These are phyloP conservation scores for Neurospora sp. DNA, from an alignment of 495 filamentous ascomycete genomes.

Conservation along the genomic window DNA sequence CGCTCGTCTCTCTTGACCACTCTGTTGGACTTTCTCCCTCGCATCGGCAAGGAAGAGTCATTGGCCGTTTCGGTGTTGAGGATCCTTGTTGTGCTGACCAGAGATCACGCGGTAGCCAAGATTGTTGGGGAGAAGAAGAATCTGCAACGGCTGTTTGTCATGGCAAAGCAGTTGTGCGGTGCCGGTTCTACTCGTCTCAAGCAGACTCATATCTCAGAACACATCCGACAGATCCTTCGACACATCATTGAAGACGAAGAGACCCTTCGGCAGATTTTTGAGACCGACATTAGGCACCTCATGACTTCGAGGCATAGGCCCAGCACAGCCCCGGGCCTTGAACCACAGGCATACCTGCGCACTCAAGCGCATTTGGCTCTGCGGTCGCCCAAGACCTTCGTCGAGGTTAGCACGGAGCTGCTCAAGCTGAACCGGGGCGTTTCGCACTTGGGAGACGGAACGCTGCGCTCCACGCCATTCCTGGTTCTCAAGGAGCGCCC, in stretches of 20 bases:
- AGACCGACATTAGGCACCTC: conserved; percentile 71
- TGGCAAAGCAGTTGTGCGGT: conserved; percentile 83
- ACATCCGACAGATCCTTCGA: conserved; percentile 77
- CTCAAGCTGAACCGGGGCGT: conserved; percentile 60
- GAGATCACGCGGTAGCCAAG: conserved; percentile 62
- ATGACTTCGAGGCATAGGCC: conserved; percentile 27
- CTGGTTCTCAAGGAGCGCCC: conserved; percentile 23
- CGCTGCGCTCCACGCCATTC: conserved; percentile 28
- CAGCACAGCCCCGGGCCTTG: neutral
- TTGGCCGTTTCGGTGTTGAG: conserved; percentile 76
- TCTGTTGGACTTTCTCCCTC: conserved; percentile 71
- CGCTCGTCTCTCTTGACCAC: conserved; percentile 61
- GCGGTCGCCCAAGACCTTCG: conserved; percentile 76
- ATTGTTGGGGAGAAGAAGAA: conserved; percentile 77
- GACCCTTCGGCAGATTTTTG: conserved; percentile 85
- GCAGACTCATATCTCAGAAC: conserved; percentile 43
- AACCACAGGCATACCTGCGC: conserved; percentile 57
- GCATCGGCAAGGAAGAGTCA: conserved; percentile 75
- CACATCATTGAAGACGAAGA: conserved; percentile 93
- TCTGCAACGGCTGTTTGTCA: conserved; percentile 81
- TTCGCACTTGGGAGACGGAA: conserved; percentile 32
- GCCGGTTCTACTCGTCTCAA: conserved; percentile 65
- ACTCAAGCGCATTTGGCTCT: conserved; percentile 74
- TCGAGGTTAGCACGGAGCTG: conserved; percentile 83
- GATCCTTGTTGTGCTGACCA: conserved; percentile 82